These are phyloP conservation scores for Scheffersomyces titani DNA, from an alignment of 1,139 yeast genomes.

Conservation along the genomic window DNA sequence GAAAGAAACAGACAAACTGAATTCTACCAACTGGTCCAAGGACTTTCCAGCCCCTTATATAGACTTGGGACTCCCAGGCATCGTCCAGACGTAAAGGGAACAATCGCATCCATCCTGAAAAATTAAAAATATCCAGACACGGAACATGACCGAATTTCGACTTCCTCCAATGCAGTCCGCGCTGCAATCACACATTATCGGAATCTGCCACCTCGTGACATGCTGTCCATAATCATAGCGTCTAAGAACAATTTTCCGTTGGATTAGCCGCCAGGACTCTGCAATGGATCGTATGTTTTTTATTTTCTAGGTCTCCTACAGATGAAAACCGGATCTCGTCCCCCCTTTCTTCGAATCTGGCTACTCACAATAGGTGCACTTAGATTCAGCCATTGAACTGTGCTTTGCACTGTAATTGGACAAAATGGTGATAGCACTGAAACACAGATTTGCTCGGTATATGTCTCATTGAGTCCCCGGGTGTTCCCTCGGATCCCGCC, in stretches of 20 bases:
- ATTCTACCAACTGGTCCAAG: background rate
- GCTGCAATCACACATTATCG: background rate
- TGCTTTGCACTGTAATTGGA: background rate
- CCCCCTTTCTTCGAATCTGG: background rate
- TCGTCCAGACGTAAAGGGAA: background rate
- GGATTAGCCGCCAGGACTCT: background rate
- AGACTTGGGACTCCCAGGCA: background rate
- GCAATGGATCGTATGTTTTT: background rate
- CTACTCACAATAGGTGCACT: background rate
- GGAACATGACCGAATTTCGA: background rate
- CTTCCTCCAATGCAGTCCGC: background rate
- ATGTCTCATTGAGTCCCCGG: background rate
- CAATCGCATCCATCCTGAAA: background rate
- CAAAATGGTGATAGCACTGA: background rate
- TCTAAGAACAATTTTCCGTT: background rate
- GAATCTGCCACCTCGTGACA: background rate
- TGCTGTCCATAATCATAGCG: background rate
- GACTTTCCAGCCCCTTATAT: background rate
- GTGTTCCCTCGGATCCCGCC: background rate
- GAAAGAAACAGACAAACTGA: background rate
- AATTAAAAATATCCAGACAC: background rate
- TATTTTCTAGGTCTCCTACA: background rate
- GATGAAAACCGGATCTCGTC: background rate
- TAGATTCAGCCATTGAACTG: no score
- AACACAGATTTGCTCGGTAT: background rate